Conservation (phyloP, 2,329 filamentous ascomycete genomes). For the Alternaria consortialis region DNA sequence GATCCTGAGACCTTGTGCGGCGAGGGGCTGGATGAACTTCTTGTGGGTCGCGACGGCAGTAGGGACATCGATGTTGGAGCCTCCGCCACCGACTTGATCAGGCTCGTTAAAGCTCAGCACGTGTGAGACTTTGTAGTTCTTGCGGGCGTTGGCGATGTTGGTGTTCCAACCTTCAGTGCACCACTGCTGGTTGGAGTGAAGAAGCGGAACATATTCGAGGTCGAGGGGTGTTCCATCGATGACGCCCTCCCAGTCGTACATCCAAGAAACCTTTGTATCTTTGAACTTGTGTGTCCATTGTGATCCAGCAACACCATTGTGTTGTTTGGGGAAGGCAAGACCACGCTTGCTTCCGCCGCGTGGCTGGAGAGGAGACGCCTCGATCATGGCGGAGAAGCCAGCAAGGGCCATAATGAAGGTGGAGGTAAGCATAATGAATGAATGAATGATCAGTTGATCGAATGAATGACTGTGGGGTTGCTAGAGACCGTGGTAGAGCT, state of each 20-base stretch:
- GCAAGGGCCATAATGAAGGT: conserved; percentile 41
- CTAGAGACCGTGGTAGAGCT: conserved; percentile 18
- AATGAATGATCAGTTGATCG: conserved; percentile 14
- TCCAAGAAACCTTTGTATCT: conserved; percentile 62
- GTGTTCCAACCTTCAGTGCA: conserved; percentile 38
- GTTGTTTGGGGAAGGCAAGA: conserved; percentile 41
- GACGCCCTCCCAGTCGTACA: conserved; percentile 71
- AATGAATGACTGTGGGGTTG: conserved; percentile 27
- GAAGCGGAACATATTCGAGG: conserved; percentile 69
- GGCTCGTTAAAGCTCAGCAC: conserved; percentile 53
- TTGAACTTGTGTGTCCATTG: conserved; percentile 34
- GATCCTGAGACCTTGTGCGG: conserved; percentile 38
- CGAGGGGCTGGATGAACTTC: conserved; percentile 39
- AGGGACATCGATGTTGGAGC: conserved; percentile 37
- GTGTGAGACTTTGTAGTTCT: conserved; percentile 42
- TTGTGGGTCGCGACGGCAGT: conserved; percentile 35
- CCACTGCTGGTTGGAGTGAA: conserved; percentile 43
- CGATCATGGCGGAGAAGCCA: conserved; percentile 38
- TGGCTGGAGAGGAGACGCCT: conserved; percentile 37
- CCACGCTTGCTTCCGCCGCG: conserved; percentile 41
- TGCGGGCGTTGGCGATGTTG: conserved; percentile 40
- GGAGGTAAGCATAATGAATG: conserved; percentile 32
- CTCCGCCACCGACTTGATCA: conserved; percentile 44
- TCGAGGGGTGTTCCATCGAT: conserved; percentile 54
- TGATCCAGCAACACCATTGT: conserved; percentile 34